Evolutionary conservation across 306 rosid genomes (phyloP), one percentile per base, ranked within the genome.

Genomic region (Prunus davidiana): DNA sequence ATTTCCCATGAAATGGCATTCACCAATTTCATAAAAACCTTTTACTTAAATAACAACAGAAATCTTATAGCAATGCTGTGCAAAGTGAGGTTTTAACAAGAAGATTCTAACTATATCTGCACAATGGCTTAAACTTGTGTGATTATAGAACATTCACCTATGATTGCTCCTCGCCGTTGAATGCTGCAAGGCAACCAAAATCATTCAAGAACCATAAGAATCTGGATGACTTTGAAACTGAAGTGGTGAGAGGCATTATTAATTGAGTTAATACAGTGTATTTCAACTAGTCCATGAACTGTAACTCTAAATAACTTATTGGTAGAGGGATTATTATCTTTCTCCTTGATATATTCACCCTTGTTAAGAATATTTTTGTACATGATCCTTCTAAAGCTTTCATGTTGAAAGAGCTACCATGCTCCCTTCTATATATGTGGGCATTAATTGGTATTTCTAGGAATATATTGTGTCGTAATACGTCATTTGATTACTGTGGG

Each of bases 221-320:
- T 72, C 64, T 84, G 85, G 90, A 82, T 74, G 96, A 86, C 75
- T 66, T 93, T 77, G 89, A 84, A 71, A 86, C 82, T 69, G 97
- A 91, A 79, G 79, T 80, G 87, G 96, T 93, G 64, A 83, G 85
- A 72, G 72, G 84, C 45, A 77, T 75, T 27, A 18, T 28, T 1
- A 73, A 46, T 24, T 46, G 51, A 30, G 15, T 72, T 49, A n/a
- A 24, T 20, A 27, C 15, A 1, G 56, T 49, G 64, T 65, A 46
- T 50, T 76, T 70, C 24, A 64, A 38, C n/a, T 65, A 8, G 25
- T 19, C 51, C 77, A 77, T 75, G 62, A 69, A 47, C 56, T 30
- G 77, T 78, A 75, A 73, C 79, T 69, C 47, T 51, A 58, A 72
- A 28, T 57, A 12, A 50, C 67, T 60, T 58, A 20, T 50, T 38